Evolutionary conservation across 768 basidiomycete genomes (phyloP), one percentile per base, ranked within the genome.

Genomic region (Trametes cinnabarina): DNA sequence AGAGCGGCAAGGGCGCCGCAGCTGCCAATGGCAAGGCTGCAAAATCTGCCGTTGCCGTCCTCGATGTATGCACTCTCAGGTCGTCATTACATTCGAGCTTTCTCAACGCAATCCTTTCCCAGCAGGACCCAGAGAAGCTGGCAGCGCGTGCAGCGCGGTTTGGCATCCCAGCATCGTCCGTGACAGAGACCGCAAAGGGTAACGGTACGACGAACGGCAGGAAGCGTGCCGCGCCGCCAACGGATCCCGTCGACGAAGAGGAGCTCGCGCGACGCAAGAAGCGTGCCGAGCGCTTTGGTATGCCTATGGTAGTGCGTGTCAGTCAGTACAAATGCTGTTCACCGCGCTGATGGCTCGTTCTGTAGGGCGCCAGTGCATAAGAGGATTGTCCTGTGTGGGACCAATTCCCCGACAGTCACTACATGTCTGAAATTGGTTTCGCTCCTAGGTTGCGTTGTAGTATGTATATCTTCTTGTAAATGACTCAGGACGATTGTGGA

Each of bases 251-350:
- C 6, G 86, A 86, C 63, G 66, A 77, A 4, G 86, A 85, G 64
- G 86, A 88, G 64, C 67, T 73, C 42, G 85, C 84, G 63, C 76
- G 76, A 50, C 74, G 85, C 42, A 79, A 69, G 65, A 87, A 82
- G 69, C 74, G 87, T n/a, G 84, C 84, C 35, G 85, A 85, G 65
- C 78, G 86, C 20, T 88, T 88, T 70, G 83, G 81, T 20, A 54
- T 72, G 17, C 19, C 67, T 20, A 26, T 59, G 0, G 59, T 55
- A n/a, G 61, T 63, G 32, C 41, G 61, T 47, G 5, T 26, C 25
- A 5, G 1, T 22, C 12, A 11, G 12, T 14, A 2, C 19, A 23
- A 3, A 17, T 14, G 12, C 6, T 15, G 5, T 39, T 5, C 19
- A n/a, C n/a, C n/a, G 20, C 8, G 15, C 47, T 55, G 17, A 55